These are phyloP conservation scores for Lichtheimia ornata DNA, from an alignment of 371 early-diverging fungal species.

Conservation along the genomic window DNA sequence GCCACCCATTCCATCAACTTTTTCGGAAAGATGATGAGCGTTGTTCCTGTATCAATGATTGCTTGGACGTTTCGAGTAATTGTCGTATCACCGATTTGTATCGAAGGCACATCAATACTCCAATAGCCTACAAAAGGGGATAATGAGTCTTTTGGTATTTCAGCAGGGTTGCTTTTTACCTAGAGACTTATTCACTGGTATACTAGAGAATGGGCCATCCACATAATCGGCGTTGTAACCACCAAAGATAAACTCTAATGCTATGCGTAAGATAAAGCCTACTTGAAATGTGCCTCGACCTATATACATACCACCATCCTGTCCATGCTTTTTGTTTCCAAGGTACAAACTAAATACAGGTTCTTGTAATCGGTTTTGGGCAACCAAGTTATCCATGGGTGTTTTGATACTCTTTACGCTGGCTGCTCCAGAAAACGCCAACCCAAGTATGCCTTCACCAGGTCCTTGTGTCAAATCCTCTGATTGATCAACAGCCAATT, in stretches of 20 bases:
- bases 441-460: conserved; percentile 45
- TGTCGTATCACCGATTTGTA: too few species aligned
- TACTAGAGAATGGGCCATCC: conserved; percentile 19
- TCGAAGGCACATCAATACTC: too few species aligned
- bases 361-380: conserved; percentile 17
- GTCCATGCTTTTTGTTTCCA: conserved; percentile 21
- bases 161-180: too few species aligned
- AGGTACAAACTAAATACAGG: conserved; percentile 35
- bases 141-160: too few species aligned
- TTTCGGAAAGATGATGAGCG: conserved; percentile 21
- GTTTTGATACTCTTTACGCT: conserved; percentile 37
- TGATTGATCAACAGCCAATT: conserved; percentile 38
- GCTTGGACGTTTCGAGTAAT: conserved; percentile 25
- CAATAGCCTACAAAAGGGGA: too few species aligned
- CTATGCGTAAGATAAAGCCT: neutral
- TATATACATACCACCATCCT: conserved; percentile 30
- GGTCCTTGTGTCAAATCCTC: conserved; percentile 23
- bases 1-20: conserved; percentile 24
- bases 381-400: conserved; percentile 26
- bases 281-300: neutral
- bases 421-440: conserved; percentile 37
- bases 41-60: conserved; percentile 64
- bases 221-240: conserved; percentile 25
- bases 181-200: conserved; percentile 14
- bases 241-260: conserved; percentile 34